A percentile compares a stretch with the other conserved stretches of the same genome.
Conservation (phyloP, 139 green algal genomes). For the Closterium sp. region DNA sequence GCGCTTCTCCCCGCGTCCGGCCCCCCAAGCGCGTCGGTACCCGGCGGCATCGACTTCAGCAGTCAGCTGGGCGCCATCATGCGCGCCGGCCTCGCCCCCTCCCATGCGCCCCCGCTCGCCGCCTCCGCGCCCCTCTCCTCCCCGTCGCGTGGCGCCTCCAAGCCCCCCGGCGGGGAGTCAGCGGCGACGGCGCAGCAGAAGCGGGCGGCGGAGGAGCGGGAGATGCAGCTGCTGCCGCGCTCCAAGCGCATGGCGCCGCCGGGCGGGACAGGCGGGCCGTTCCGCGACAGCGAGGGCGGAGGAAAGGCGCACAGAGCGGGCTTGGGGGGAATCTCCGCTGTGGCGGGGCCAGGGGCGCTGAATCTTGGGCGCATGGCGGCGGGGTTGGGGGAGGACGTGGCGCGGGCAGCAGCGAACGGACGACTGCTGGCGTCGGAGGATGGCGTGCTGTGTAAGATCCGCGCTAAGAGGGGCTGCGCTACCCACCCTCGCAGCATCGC, state of each 20-base stretch:
- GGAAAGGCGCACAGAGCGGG: neutral
- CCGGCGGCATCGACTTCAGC: slow-evolving; percentile 15
- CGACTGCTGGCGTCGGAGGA: neutral
- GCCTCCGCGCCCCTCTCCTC: neutral
- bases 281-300: neutral
- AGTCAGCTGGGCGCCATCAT: slow-evolving; percentile 7
- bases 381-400: neutral
- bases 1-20: neutral
- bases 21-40: neutral
- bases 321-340: neutral
- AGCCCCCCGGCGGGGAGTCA: neutral
- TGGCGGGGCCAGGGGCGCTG: neutral
- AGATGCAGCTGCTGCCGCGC: neutral
- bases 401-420: neutral
- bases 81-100: neutral
- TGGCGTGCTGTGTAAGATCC: slow-evolving; percentile 17
- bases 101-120: neutral
- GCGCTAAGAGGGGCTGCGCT: slow-evolving; percentile 26
- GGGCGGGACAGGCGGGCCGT: neutral
- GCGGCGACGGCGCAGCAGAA: neutral
- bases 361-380: neutral
- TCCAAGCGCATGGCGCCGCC: neutral
- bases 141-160: neutral
- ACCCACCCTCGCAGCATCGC: slow-evolving; percentile 41
- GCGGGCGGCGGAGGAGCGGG: neutral